Percentiles rank a stretch among this genome's conserved stretches.
Conservation (phyloP, 495 filamentous ascomycete species). For the Opeltia flavorubescens region DNA sequence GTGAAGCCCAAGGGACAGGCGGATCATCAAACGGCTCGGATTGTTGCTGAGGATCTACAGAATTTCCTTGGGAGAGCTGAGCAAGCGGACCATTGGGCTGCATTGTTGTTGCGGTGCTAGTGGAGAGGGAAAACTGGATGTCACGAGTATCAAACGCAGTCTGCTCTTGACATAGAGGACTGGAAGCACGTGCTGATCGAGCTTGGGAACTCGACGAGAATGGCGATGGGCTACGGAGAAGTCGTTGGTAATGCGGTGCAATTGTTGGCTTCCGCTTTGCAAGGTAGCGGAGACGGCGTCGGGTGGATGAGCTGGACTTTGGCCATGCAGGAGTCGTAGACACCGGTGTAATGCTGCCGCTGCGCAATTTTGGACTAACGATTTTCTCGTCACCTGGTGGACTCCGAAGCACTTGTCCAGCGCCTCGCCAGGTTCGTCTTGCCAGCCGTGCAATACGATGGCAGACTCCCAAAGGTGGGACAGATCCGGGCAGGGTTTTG, state of each 20-base stretch:
- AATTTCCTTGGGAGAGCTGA: conserved; percentile 31
- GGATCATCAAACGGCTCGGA: conserved; percentile 26
- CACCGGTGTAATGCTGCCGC: conserved; percentile 55
- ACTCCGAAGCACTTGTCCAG: conserved; percentile 18
- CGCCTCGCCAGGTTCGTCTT: conserved; percentile 68
- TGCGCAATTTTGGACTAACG: conserved; percentile 20
- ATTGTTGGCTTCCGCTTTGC: conserved; percentile 63
- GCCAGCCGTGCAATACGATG: conserved; percentile 77
- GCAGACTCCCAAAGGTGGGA: conserved; percentile 82
- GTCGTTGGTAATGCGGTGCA: conserved; percentile 51
- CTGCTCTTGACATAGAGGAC: conserved; percentile 16
- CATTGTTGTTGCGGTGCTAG: conserved; percentile 72
- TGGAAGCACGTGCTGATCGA: conserved; percentile 15
- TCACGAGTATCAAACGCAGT: conserved; percentile 54
- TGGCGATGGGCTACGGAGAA: conserved; percentile 64
- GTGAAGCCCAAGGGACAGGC: conserved; percentile 17
- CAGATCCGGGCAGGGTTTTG: conserved; percentile 70
- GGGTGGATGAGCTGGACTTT: conserved; percentile 65
- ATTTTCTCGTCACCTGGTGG: conserved; percentile 3
- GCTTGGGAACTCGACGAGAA: conserved; percentile 29
- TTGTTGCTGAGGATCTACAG: conserved; percentile 10
- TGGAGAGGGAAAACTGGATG: conserved; percentile 69
- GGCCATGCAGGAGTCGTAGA: conserved; percentile 46
- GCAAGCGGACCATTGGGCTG: conserved; percentile 57
- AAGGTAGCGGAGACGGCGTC: conserved; percentile 65